Conservation (phyloP, 2,329 filamentous ascomycete species). For the Epichloe uncinata region DNA sequence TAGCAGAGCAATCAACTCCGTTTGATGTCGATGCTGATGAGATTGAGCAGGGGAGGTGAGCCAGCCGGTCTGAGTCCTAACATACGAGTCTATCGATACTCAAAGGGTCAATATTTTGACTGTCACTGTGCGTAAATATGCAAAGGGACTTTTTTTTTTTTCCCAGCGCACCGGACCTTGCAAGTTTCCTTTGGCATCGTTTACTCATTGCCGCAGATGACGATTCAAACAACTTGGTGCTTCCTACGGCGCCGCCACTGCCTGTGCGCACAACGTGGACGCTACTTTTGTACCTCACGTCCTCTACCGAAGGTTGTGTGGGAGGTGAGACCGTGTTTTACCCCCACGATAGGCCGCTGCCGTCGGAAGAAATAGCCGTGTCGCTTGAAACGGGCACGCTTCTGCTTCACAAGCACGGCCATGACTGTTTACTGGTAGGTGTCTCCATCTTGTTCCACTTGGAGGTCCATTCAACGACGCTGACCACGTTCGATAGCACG, state of each 20-base stretch:
- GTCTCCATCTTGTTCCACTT: not conserved
- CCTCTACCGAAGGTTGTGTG: conserved; percentile 55
- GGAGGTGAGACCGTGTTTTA: conserved; percentile 93
- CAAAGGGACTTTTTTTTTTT: no score
- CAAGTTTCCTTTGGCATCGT: not conserved
- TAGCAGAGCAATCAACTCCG: no score
- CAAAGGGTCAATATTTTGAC: conserved; percentile 78
- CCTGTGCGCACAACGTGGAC: conserved; percentile 68
- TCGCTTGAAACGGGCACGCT: conserved; percentile 72
- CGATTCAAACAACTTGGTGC: conserved; percentile 61
- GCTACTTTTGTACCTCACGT: conserved; percentile 74
- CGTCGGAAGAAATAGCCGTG: conserved; percentile 55
- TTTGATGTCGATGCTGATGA: not conserved
- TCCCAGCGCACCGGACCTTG: not conserved
- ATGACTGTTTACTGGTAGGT: conserved; percentile 65
- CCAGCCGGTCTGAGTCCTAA: conserved; percentile 78
- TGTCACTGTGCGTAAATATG: conserved; percentile 59
- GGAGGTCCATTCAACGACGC: not conserved
- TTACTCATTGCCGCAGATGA: conserved; percentile 49
- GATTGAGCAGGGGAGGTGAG: conserved; percentile 67
- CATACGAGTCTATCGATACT: conserved; percentile 81
- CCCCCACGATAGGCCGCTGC: conserved; percentile 46
- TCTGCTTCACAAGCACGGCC: conserved; percentile 76
- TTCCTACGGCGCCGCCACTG: conserved; percentile 26
- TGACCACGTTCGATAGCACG: conserved; percentile 40